Evolutionary conservation across 169 alveolate genomes (phyloP), one percentile per base, ranked within the genome.

Genomic region (Theileria equi): DNA sequence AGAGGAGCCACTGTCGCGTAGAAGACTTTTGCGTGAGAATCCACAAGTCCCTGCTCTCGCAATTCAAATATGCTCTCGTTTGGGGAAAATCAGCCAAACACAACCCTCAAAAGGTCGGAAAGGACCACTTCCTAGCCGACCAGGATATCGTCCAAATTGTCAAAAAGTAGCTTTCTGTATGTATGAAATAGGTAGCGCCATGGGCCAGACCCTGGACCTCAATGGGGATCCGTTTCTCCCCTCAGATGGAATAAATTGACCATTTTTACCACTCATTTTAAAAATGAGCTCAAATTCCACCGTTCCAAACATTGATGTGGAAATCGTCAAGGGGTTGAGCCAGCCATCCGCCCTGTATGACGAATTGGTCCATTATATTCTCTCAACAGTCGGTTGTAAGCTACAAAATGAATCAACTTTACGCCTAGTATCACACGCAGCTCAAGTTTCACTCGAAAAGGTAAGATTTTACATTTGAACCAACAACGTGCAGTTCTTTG

Each of bases 11-110:
- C 62, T 70, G 88, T 57, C 81, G 84, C 78, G 84, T 88, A 48
- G 92, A 88, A 63, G 85, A 88, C 73, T 88, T 92, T 44, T 90
- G 96, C 60, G 63, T 65, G 41, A 80, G 92, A 53, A 79, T 93
- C 35, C 94, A 90, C 71, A 88, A 79, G 50, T 88, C 90, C 21
- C 81, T 92, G 55, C 89, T 90, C 23, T 69, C 84, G 21, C 96
- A 92, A 62, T 81, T 91, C 82, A 95, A 94, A 84, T 95, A 92
- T 48, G 99, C 98, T n/a, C 73, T 95, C 59, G 99, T 98, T 23
- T 98, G 99, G 99, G 99, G 99, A 3, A 88, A 86, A 48, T 92
- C 98, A 31, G 99, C 94, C 10, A 96, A 96, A 81, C 98, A 95
- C 74, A 93, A 91, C 83, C 98, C 99, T 21, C 95, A 95, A 79